These are phyloP conservation scores for Solioccasus polychromus DNA, from an alignment of 768 basidiomycete genomes.

Conservation along the genomic window DNA sequence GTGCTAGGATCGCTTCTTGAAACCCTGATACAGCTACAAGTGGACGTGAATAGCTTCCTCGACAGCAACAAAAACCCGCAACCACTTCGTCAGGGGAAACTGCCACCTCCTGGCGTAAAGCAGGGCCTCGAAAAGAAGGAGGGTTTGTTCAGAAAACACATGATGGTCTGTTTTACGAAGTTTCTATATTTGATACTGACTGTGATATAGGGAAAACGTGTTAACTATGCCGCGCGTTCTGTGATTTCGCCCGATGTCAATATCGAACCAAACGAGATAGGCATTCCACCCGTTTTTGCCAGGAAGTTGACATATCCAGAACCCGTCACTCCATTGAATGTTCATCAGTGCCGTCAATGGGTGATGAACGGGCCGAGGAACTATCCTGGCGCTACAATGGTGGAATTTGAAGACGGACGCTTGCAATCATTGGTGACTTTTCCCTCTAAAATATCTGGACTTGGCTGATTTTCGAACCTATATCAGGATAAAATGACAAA, in stretches of 20 bases:
- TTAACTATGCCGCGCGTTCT: conserved; percentile 99
- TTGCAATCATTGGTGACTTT: conserved; percentile 70
- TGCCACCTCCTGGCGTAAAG: conserved; percentile 92
- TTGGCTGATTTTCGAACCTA: conserved; percentile 3
- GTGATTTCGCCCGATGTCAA: conserved; percentile 99
- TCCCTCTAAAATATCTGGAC: neutral
- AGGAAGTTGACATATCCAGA: conserved; percentile 96
- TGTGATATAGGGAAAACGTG: conserved; percentile 83
- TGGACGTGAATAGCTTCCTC: conserved; percentile 95
- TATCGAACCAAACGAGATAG: conserved; percentile 98
- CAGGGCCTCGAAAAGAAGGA: conserved; percentile 99
- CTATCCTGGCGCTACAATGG: conserved; percentile 91
- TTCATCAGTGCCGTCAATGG: conserved; percentile 80
- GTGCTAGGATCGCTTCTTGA: conserved; percentile 73
- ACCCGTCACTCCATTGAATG: conserved; percentile 90
- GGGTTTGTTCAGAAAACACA: conserved; percentile 94
- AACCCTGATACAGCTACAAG: conserved; percentile 82
- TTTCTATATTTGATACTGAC: neutral
- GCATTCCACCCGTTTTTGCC: conserved; percentile 96
- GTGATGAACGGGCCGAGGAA: conserved; percentile 88
- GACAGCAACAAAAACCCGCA: conserved; percentile 95
- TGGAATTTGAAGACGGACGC: conserved; percentile 93
- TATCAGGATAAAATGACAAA: conserved; percentile 76
- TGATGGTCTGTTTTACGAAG: conserved; percentile 74
- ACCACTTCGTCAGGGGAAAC: conserved; percentile 79